phyloP scores from a whole-genome alignment of 768 basidiomycete genomes.

The Filobasidium floriforme region DNA sequence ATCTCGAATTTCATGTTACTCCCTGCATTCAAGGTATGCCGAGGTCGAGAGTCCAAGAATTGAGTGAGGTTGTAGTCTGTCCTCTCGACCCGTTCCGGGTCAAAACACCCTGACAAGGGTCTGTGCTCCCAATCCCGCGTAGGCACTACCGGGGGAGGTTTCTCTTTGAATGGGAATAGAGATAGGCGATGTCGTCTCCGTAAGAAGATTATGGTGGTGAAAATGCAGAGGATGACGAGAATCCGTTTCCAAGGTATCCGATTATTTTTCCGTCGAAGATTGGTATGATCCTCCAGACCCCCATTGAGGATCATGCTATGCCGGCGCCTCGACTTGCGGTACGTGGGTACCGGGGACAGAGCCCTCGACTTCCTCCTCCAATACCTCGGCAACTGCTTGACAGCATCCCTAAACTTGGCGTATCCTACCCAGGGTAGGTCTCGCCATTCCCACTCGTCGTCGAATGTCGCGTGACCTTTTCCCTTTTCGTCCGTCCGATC shows the following conservation, averaged over 20 bases:
- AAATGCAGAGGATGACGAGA: neutral
- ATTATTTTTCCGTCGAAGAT: neutral
- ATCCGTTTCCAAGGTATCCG: neutral
- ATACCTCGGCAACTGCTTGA: neutral
- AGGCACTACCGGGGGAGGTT: neutral
- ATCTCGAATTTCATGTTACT: constrained; percentile 67
- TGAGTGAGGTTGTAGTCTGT: constrained; percentile 36
- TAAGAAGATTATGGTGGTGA: neutral
- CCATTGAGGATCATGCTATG: neutral
- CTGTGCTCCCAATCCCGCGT: constrained; percentile 2
- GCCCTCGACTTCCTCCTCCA: neutral
- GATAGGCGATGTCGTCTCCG: neutral
- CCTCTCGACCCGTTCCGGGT: constrained; percentile 31
- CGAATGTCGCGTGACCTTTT: neutral
- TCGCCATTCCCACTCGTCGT: neutral
- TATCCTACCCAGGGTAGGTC: neutral
- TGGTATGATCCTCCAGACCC: neutral
- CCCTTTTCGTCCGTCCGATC: neutral
- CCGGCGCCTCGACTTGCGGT: neutral
- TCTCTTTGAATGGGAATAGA: neutral
- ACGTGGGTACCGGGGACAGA: neutral
- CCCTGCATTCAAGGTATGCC: constrained; percentile 70
- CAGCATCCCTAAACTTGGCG: neutral
- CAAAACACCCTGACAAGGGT: constrained; percentile 26
- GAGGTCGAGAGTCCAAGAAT: constrained; percentile 50